Base-by-base conservation (phyloP, 352 stramenopile species). In the Phytophthora sojae region DNA sequence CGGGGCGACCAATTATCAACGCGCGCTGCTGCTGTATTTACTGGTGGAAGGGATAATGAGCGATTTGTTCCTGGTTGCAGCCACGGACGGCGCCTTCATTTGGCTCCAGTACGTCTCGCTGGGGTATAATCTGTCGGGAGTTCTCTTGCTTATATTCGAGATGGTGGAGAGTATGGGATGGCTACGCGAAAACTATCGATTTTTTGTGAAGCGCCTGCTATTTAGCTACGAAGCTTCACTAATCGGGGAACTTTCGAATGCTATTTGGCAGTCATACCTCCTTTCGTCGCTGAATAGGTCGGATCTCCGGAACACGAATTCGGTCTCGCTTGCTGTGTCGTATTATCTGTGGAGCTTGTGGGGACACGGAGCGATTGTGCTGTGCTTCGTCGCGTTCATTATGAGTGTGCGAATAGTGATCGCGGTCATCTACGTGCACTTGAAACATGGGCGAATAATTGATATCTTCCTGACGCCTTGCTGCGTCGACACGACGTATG, bases 341-440 rank as follows among this genome's bases (percentile, higher is more conserved):
- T 69, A 69, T 19, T 69, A 64, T 29, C 15, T 45, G 2, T 69
- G 63, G 63, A 35, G 63, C 53, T 58, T 64, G 15, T 45, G 57
- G 44, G 63, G 54, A 1, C 54, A 69, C 9, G 19, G 54, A 7
- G 23, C n/a, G 5, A 35, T 70, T 19, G 42, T 75, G 0, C 26
- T 67, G 6, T 51, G 23, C 5, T 37, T 71, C 4, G 50, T 75
- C 26, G 17, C 26, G 5, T 60, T 55, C 19, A 75, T 71, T 23
- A 54, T 67, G 21, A 19, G n/a, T 3, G 61, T 68, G 25, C 58
- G 64, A 49, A 45, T 58, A 42, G 12, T 59, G 8, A 42, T 50
- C 6, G 21, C 49, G n/a, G 49, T 56, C n/a, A 44, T 15, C 3
- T 60, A 60, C 29, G 21, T 58, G 17, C 55, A 44, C 23, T 51